Evolutionary conservation across 257 asterid genomes (phyloP).

Genomic region (Salvia hispanica): DNA sequence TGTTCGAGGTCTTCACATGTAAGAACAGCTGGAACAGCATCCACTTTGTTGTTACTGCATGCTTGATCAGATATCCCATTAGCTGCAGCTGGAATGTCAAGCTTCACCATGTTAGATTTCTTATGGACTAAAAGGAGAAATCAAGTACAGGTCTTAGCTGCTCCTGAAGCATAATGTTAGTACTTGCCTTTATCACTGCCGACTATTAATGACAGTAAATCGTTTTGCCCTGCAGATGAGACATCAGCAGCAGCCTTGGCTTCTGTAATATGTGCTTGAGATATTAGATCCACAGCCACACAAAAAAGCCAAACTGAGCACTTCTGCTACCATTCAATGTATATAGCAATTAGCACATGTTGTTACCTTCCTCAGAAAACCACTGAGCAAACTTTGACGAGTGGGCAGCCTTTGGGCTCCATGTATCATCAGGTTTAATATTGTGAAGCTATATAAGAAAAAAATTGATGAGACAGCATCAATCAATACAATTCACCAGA

Average conservation of each 20-base stretch:
- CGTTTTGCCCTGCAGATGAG: constrained; percentile 48
- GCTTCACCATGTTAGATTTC: constrained; percentile 34
- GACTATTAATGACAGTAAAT: constrained; percentile 72
- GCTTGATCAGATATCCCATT: constrained; percentile 50
- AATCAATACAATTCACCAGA: constrained; percentile 26
- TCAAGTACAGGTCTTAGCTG: constrained; percentile 25
- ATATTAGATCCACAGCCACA: constrained; percentile 21
- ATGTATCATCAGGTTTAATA: constrained; percentile 48
- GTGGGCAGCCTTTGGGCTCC: constrained; percentile 49
- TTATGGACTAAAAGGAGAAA: constrained; percentile 38
- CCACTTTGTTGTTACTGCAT: constrained; percentile 41
- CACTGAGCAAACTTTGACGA: constrained; percentile 83
- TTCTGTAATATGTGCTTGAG: constrained; percentile 45
- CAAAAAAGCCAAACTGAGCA: constrained; percentile 12
- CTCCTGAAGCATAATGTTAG: constrained; percentile 40
- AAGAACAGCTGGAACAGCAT: constrained; percentile 52
- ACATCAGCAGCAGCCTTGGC: constrained; percentile 47
- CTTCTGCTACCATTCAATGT: constrained; percentile 12
- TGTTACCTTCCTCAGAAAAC: constrained; percentile 81
- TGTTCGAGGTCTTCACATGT: constrained; percentile 97
- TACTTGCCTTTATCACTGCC: constrained; percentile 62
- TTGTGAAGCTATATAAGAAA: constrained; percentile 48
- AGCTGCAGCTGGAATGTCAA: constrained; percentile 42
- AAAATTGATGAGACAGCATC: constrained; percentile 25
- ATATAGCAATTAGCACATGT: not conserved